phyloP scores from a whole-genome alignment of 75 land plant species.

The Pinus tabuliformis region DNA sequence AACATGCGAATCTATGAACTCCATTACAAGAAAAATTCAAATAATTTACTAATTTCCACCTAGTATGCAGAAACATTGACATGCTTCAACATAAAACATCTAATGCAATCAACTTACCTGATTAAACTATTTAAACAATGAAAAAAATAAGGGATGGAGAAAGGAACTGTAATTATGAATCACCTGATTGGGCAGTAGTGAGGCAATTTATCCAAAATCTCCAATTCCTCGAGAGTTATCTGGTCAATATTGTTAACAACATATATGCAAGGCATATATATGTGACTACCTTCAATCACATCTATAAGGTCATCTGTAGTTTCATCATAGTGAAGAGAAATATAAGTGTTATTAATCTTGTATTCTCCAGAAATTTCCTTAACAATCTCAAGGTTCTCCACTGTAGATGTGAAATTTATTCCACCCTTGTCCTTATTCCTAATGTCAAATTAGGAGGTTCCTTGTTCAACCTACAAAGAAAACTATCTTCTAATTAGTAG shows the following conservation, averaged over 20 bases:
- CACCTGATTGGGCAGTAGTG: constrained; percentile 99
- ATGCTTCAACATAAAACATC: too few species aligned
- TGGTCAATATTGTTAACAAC: constrained; percentile 98
- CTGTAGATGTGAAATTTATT: constrained; percentile 93
- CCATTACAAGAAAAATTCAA: too few species aligned
- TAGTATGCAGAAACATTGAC: too few species aligned
- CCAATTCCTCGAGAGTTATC: constrained; percentile 94
- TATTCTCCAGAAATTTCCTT: constrained; percentile 99
- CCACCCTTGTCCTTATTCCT: constrained; percentile 99
- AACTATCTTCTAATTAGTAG: background rate
- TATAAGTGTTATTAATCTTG: constrained; percentile 96
- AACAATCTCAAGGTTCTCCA: constrained; percentile 96
- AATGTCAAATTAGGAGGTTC: constrained; percentile 91
- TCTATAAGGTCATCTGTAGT: constrained; percentile 99
- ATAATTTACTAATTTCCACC: too few species aligned
- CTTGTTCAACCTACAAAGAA: constrained; percentile 75
- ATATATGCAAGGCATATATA: constrained; percentile 97
- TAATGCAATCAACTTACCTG: too few species aligned
- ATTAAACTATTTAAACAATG: too few species aligned
- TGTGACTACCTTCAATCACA: constrained; percentile 96
- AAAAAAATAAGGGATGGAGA: background rate
- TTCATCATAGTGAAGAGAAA: constrained; percentile 93
- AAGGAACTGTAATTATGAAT: background rate
- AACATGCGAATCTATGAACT: too few species aligned
- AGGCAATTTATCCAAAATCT: constrained; percentile 95